These are phyloP conservation scores for Hypholoma sublateritium DNA, from an alignment of 768 basidiomycete genomes.

Conservation along the genomic window DNA sequence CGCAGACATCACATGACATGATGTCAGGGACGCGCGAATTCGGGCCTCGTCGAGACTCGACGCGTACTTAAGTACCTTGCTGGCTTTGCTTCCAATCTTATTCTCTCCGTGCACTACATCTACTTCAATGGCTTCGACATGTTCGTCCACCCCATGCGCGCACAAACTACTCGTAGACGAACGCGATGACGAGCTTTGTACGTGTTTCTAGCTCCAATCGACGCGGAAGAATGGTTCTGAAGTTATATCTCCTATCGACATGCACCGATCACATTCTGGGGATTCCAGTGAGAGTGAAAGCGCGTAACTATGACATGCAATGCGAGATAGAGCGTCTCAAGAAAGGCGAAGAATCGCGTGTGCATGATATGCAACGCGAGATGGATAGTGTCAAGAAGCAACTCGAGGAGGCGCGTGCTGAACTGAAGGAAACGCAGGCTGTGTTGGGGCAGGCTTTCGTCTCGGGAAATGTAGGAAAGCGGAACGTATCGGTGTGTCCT, in stretches of 20 bases:
- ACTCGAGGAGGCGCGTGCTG: not conserved
- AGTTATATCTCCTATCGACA: not conserved
- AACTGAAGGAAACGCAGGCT: slow-evolving; percentile 9
- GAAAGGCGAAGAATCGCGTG: not conserved
- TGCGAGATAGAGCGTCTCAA: not conserved
- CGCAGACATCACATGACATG: too few relatives aligned
- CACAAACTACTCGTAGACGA: not conserved
- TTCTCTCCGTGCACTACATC: too few relatives aligned
- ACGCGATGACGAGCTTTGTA: not conserved
- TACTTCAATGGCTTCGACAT: not conserved
- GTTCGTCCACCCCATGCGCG: not conserved
- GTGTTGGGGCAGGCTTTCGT: slow-evolving; percentile 3
- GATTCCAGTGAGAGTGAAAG: not conserved
- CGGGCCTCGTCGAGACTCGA: too few relatives aligned
- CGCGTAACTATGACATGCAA: not conserved
- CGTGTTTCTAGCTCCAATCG: not conserved
- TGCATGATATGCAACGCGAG: not conserved
- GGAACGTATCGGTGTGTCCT: not conserved
- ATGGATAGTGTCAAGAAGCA: not conserved
- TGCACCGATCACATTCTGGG: not conserved
- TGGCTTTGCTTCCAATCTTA: too few relatives aligned
- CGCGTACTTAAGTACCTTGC: too few relatives aligned
- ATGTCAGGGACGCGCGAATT: too few relatives aligned
- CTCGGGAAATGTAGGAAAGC: not conserved
- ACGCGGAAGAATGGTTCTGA: not conserved